Evolutionary conservation across 768 basidiomycete species (phyloP), one percentile per base, ranked within the genome.

Genomic region (Amanita exitialis): DNA sequence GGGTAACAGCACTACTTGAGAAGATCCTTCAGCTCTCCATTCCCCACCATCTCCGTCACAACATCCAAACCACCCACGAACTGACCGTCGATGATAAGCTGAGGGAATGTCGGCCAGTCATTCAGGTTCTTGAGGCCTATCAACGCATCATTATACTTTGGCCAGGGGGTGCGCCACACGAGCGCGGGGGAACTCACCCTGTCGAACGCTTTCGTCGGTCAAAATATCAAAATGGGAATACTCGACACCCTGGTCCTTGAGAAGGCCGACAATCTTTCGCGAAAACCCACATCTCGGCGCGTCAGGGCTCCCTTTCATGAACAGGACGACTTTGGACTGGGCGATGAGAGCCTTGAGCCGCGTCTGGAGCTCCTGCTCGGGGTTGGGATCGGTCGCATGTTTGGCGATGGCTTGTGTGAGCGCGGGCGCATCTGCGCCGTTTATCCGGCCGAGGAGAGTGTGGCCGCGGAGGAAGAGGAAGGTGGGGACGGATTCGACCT

Each of bases 21-120:
- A 21, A 67, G 50, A 44, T 86, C 80, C 48, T 72, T 63, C 53
- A 94, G 77, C 67, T 96, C 93, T 18, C 85, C 90, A 52, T 62
- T 83, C 32, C 84, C 78, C 13, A 77, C 78, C 86, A 94, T 87
- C 69, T 97, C 95, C 63, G 80, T 78, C 21, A 94, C 78, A 44
- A 98, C 83, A 63, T 99, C 95, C 47, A 98, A 68, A 3, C 95
- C 95, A 16, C 95, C 95, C 13, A 96, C 83, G 16, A 99, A 75
- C 64, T 97, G 90, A 20, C 95, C 94, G 2, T 89, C 80, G 46
- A 93, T 72, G 56, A 93, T 86, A 23, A 95, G 71, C 62, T 91
- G 89, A 2, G 89, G 88, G 69, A 77, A 90, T 3, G 88, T 95
- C 0, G 90, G 91, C 91, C 91, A 93, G 54, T 92, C 77, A 61